These are phyloP conservation scores for Metschnikowia rubicola DNA, from an alignment of 805 yeast genomes.

Conservation along the genomic window DNA sequence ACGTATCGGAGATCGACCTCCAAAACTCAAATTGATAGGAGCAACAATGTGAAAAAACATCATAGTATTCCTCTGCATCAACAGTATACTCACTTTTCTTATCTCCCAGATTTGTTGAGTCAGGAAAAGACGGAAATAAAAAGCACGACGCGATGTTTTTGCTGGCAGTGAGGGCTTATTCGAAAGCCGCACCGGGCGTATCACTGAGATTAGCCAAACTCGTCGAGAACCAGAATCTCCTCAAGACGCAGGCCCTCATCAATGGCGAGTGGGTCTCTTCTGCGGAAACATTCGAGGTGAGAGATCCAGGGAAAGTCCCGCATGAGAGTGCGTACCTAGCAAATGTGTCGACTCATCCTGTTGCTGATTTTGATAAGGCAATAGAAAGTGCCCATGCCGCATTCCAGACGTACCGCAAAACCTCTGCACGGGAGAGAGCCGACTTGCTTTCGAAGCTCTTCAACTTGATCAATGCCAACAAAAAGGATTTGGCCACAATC, in stretches of 20 bases:
- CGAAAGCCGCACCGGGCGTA: slow-evolving; percentile 1
- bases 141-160: neutral
- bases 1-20: neutral
- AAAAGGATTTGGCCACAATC: slow-evolving; percentile 61
- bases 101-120: neutral
- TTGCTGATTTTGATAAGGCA: slow-evolving; percentile 51
- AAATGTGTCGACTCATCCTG: slow-evolving; percentile 52
- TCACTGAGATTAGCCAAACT: slow-evolving; percentile 5
- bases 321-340: slow-evolving; percentile 42
- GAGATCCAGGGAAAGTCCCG: slow-evolving; percentile 65
- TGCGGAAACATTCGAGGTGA: slow-evolving; percentile 52
- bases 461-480: slow-evolving; percentile 52
- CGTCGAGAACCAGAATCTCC: slow-evolving; percentile 46
- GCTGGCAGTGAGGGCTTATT: neutral
- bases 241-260: slow-evolving; percentile 59
- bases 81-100: neutral
- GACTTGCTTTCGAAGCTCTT: slow-evolving; percentile 50
- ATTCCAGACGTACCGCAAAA: slow-evolving; percentile 48
- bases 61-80: neutral
- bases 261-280: slow-evolving; percentile 71
- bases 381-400: slow-evolving; percentile 53
- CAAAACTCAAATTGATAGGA: neutral
- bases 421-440: slow-evolving; percentile 57
- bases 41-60: neutral
- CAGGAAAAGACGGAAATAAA: neutral